phyloP scores from a whole-genome alignment of 169 alveolate species.

The Toxoplasma gondii region DNA sequence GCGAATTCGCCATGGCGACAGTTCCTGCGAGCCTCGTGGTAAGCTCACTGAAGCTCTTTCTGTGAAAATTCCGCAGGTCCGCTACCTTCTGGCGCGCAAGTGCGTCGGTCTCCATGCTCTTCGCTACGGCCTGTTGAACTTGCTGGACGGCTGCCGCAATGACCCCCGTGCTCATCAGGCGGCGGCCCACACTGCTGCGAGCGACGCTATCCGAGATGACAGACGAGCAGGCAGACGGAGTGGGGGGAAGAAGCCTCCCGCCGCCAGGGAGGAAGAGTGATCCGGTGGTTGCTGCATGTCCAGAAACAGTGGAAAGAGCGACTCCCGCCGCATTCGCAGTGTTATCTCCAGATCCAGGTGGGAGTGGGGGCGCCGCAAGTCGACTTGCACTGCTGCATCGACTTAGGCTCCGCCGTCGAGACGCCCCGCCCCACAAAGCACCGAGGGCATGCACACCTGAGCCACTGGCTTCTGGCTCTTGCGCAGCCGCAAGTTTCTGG shows the following conservation, averaged over 20 bases:
- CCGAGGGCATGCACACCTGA: background rate
- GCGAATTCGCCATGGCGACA: background rate
- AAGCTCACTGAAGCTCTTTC: constrained; percentile 11
- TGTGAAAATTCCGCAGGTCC: constrained; percentile 2
- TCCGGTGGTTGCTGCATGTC: background rate
- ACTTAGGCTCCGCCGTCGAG: constrained; percentile 28
- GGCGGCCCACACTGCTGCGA: constrained; percentile 33
- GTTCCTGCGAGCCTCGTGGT: background rate
- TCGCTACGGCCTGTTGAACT: constrained; percentile 31
- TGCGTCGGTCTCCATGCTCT: background rate
- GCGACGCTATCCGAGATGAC: constrained; percentile 12
- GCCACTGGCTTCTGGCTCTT: background rate
- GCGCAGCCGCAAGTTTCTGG: background rate
- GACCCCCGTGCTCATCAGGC: background rate
- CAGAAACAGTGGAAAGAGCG: background rate
- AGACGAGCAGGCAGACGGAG: constrained; percentile 27
- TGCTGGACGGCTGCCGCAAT: constrained; percentile 27
- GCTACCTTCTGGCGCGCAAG: constrained; percentile 14
- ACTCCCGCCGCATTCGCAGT: background rate
- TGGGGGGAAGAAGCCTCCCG: constrained; percentile 2
- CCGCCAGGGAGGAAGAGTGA: background rate
- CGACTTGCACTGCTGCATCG: constrained; percentile 29
- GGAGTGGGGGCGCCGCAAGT: constrained; percentile 1
- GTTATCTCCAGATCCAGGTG: background rate
- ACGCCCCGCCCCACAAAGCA: background rate